Conservation (phyloP, 345 rosid species). For the Garcia nutans region DNA sequence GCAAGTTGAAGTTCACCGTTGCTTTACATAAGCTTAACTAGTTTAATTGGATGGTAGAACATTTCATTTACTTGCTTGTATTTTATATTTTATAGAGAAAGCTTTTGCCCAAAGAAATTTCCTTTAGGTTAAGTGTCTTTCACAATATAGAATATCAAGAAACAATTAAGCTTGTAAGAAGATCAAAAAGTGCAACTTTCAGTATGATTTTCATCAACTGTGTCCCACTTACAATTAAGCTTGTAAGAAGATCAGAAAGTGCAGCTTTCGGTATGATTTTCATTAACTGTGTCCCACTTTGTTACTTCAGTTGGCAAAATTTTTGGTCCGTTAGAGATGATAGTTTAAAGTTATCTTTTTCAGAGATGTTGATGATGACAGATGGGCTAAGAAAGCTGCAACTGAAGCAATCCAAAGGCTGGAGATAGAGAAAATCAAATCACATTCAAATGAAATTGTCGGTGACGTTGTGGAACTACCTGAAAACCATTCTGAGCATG, state of each 20-base stretch:
- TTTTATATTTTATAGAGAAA: too few relatives aligned
- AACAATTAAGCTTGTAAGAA: background rate
- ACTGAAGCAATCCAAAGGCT: conserved; percentile 40
- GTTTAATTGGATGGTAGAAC: too few relatives aligned
- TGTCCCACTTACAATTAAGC: background rate
- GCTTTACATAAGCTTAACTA: too few relatives aligned
- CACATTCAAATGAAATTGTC: conserved; percentile 3
- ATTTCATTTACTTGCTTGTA: too few relatives aligned
- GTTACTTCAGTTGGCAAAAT: background rate
- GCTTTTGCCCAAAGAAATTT: too few relatives aligned
- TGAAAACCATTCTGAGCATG: conserved; percentile 19
- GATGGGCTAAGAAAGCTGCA: conserved; percentile 39
- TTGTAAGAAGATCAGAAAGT: background rate
- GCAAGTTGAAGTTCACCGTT: too few relatives aligned
- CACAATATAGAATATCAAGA: too few relatives aligned
- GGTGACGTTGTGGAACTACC: conserved; percentile 6
- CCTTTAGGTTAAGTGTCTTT: too few relatives aligned
- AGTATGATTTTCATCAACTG: too few relatives aligned
- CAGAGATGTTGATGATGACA: conserved; percentile 28
- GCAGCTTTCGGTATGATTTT: background rate
- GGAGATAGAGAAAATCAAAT: conserved; percentile 23
- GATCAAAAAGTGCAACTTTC: background rate
- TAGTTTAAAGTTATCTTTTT: background rate
- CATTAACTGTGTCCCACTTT: background rate
- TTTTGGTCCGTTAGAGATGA: background rate